A percentile compares a stretch with the other conserved stretches of the same genome.
Conservation (phyloP, 306 rosid genomes). For the Rubus parviflorus region DNA sequence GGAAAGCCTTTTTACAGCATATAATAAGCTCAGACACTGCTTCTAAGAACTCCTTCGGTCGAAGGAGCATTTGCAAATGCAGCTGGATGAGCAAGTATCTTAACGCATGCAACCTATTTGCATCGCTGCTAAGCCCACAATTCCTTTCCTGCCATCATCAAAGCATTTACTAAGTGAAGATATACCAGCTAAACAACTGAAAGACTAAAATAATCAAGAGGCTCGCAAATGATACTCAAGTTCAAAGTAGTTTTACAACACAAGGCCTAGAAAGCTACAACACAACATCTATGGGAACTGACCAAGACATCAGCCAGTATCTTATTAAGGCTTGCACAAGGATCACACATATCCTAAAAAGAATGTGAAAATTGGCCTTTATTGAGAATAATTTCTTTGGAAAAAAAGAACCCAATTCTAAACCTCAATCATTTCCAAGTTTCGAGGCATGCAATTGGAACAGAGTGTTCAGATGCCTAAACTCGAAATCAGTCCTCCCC, state of each 20-base stretch:
- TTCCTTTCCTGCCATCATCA: slow-evolving; percentile 66
- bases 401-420: not conserved
- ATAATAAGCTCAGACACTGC: slow-evolving; percentile 82
- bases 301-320: not conserved
- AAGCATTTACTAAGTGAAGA: slow-evolving; percentile 9
- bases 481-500: not conserved
- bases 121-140: slow-evolving; percentile 43
- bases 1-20: slow-evolving; percentile 76
- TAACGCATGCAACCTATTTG: slow-evolving; percentile 65
- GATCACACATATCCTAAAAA: not conserved
- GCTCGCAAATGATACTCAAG: not conserved
- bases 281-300: not conserved
- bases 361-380: slow-evolving; percentile 9
- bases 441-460: not conserved
- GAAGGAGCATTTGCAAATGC: slow-evolving; percentile 84
- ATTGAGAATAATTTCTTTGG: not conserved
- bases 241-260: slow-evolving; percentile 7
- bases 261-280: not conserved
- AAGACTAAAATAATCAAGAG: slow-evolving; percentile 5
- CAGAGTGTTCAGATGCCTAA: not conserved
- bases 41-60: slow-evolving; percentile 74
- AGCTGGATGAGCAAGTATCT: slow-evolving; percentile 88
- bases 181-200: slow-evolving; percentile 13
- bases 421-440: not conserved
- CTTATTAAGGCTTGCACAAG: not conserved